Percentiles rank a stretch among this genome's conserved stretches.
Conservation (phyloP, 1,284 basidiomycete genomes). For the Sanghuangporus sanghuang region DNA sequence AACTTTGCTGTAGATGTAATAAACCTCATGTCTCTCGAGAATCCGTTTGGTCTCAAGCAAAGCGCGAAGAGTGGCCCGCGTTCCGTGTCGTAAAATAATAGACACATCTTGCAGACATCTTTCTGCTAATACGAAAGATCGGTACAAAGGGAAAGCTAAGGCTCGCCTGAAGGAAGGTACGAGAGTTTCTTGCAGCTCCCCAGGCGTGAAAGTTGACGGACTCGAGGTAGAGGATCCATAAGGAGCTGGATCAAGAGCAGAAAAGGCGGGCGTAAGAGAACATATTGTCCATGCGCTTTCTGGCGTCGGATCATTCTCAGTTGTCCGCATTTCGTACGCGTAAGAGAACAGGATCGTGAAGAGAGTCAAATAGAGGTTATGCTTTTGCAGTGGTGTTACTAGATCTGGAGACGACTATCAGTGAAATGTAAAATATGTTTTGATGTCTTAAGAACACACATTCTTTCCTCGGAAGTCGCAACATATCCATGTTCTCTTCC, state of each 20-base stretch:
- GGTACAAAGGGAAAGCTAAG: slow-evolving; percentile 69
- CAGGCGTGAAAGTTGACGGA: slow-evolving; percentile 31
- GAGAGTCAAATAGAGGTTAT: slow-evolving; percentile 60
- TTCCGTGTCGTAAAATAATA: slow-evolving; percentile 50
- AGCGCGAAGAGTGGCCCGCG: slow-evolving; percentile 52
- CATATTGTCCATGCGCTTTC: slow-evolving; percentile 82
- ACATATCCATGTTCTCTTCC: slow-evolving; percentile 61
- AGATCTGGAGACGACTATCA: slow-evolving; percentile 44
- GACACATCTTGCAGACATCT: slow-evolving; percentile 61
- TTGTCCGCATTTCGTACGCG: slow-evolving; percentile 72
- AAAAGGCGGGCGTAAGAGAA: slow-evolving; percentile 64
- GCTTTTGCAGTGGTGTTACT: slow-evolving; percentile 45
- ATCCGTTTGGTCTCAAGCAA: slow-evolving; percentile 65
- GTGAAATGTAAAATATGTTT: neutral
- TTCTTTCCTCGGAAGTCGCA: slow-evolving; percentile 70
- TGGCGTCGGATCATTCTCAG: slow-evolving; percentile 67
- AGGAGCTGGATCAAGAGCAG: slow-evolving; percentile 68
- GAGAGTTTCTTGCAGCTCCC: slow-evolving; percentile 47
- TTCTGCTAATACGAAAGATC: slow-evolving; percentile 68
- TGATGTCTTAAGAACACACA: slow-evolving; percentile 41
- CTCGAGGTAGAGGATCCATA: slow-evolving; percentile 29
- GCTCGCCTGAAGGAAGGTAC: slow-evolving; percentile 64
- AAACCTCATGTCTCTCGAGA: slow-evolving; percentile 74
- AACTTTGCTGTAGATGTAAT: slow-evolving; percentile 77
- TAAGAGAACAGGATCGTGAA: slow-evolving; percentile 68